A percentile compares a stretch with the other conserved stretches of the same genome.
These are phyloP conservation scores for Anacardium occidentale DNA, from an alignment of 345 rosid genomes.

Conservation along the genomic window DNA sequence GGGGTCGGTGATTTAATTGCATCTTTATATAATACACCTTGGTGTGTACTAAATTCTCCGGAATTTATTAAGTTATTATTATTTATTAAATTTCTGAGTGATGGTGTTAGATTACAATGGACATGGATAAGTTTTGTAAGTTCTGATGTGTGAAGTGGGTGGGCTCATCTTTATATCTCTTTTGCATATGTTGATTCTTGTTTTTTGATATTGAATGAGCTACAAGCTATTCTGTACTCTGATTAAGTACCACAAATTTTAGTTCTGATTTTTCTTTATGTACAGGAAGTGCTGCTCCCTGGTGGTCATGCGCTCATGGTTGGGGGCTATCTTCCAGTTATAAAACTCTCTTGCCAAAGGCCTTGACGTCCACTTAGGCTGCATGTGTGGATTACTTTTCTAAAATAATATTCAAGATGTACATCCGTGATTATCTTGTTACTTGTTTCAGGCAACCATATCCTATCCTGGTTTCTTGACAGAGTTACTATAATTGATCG, in stretches of 20 bases:
- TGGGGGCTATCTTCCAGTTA: conserved; percentile 91
- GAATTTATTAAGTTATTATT: background rate
- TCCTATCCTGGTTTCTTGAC: conserved; percentile 8
- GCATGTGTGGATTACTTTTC: conserved; percentile 48
- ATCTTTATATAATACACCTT: background rate
- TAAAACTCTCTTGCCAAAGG: conserved; percentile 95
- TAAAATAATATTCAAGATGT: background rate
- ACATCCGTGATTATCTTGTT: background rate
- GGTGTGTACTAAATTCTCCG: background rate
- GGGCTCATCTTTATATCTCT: background rate
- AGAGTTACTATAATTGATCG: conserved; percentile 80
- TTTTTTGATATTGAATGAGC: background rate
- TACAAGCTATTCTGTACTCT: background rate
- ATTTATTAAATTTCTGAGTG: background rate
- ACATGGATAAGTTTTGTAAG: background rate
- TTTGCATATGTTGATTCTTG: background rate
- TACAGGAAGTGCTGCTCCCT: conserved; percentile 84
- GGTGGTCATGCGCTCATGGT: conserved; percentile 99
- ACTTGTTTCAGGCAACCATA: background rate
- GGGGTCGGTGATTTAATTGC: no score
- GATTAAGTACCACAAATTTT: background rate
- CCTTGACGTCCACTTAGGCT: conserved; percentile 77
- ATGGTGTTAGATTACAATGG: background rate
- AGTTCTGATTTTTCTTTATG: background rate
- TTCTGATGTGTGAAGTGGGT: background rate